Base-by-base conservation (phyloP, 78 protist species). In the Dictyostelium intermedium region DNA sequence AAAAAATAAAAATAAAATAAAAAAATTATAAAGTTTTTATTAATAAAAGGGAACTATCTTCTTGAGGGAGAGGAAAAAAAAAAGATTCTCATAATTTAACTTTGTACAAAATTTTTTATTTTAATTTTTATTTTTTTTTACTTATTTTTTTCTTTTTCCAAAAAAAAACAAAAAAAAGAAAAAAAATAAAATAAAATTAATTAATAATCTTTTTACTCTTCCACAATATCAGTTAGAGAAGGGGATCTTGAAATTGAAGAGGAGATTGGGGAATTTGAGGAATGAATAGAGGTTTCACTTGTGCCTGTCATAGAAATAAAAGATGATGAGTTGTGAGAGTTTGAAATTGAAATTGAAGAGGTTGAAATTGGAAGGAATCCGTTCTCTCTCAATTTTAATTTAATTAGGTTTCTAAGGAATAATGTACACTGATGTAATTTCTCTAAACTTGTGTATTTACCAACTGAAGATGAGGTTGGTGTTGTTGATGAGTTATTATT, bases 181-280 rank as follows among this genome's bases (percentile, higher is more conserved):
- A 32, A 34, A 32, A 72, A 72, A 27, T 23, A 27, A 66, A 66
- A 27, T 20, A 66, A 66, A 66, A 20, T 2, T 66, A 27, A 20
- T 3, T 39, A 39, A 39, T 5, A 39, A 39, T 30, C n/a, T 25
- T 35, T 73, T 73, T 73, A 27, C 14, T 87, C 93, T 79, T 87
- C 93, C 14, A 18, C 43, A 20, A 87, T 87, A 78, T 89, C 87
- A 30, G 69, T 79, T 14, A 89, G n/a, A 8, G 94, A 89, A 3
- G 94, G 94, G 18, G 94, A 89, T 23, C 94, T 20, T 5, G 94
- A 89, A 20, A 89, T 89, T 34, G 87, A 79, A 39, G 94, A 89
- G 1, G 94, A 79, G 14, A 81, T 35, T 27, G 82, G 94, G 4
- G 87, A 70, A 35, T 25, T 25, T 25, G 53, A 56, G 1, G 72